phyloP scores from a whole-genome alignment of 2,329 filamentous ascomycete genomes.

The Podosphaera xanthii region DNA sequence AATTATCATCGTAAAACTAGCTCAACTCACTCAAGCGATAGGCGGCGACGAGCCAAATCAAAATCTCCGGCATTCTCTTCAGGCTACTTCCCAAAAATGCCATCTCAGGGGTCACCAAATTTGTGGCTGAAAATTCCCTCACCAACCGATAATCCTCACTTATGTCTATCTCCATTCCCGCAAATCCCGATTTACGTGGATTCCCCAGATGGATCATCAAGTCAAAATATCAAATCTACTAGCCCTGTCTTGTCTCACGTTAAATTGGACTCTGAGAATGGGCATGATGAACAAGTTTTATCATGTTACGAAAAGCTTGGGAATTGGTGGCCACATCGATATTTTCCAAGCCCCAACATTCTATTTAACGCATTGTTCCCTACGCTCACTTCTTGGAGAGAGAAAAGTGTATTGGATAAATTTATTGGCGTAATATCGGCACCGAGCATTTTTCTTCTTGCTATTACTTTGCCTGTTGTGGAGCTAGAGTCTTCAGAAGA shows the following conservation, averaged over 20 bases:
- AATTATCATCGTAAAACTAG: no score
- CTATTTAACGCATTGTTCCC: conserved; percentile 63
- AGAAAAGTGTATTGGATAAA: conserved; percentile 70
- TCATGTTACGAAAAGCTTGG: conserved; percentile 19
- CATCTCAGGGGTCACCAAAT: conserved; percentile 5
- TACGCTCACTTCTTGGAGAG: conserved; percentile 58
- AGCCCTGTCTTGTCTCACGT: conserved; percentile 14
- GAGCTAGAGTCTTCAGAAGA: conserved; percentile 38
- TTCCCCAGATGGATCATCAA: conserved; percentile 13
- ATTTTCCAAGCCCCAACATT: conserved; percentile 49
- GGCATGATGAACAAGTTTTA: conserved; percentile 7
- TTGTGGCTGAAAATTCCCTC: conserved; percentile 13
- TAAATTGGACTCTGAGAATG: conserved; percentile 8
- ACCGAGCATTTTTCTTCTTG: conserved; percentile 76
- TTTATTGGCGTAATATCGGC: conserved; percentile 60
- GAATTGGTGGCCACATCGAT: conserved; percentile 59
- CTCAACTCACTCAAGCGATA: no score
- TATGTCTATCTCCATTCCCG: conserved; percentile 11
- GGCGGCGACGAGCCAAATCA: no score
- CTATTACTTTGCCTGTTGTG: conserved; percentile 76
- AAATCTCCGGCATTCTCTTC: conserved; percentile 1
- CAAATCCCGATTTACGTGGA: conserved; percentile 16
- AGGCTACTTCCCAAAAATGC: conserved; percentile 5
- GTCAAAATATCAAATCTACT: conserved; percentile 10
- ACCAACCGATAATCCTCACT: conserved; percentile 13